A percentile compares a stretch with the other conserved stretches of the same genome.
Evolutionary conservation across 345 rosid genomes (phyloP).

Genomic region (Pugionium cornutum): DNA sequence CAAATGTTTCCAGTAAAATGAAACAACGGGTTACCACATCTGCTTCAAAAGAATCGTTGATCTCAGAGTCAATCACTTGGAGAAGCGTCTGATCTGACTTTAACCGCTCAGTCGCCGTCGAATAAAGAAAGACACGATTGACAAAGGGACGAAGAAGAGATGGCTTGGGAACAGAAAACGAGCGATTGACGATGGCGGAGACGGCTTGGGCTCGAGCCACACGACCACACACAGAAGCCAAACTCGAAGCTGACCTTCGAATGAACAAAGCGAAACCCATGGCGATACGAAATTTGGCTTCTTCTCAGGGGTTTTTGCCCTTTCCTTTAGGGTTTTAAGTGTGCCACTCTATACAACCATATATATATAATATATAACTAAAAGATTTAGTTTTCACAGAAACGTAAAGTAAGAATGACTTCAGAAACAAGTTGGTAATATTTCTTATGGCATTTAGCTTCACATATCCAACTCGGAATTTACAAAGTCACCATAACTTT

Average conservation of each 20-base stretch:
- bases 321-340: slow-evolving; percentile 12
- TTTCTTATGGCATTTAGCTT: neutral
- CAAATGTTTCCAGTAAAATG: neutral
- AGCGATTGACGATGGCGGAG: slow-evolving; percentile 41
- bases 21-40: slow-evolving; percentile 40
- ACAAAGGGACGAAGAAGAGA: slow-evolving; percentile 34
- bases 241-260: slow-evolving; percentile 38
- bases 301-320: neutral
- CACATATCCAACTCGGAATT: slow-evolving; percentile 11
- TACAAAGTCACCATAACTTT: slow-evolving; percentile 12
- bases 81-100: slow-evolving; percentile 58
- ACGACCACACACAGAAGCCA: slow-evolving; percentile 39
- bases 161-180: slow-evolving; percentile 27
- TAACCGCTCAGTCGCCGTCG: slow-evolving; percentile 43
- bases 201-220: slow-evolving; percentile 43
- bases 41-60: slow-evolving; percentile 53
- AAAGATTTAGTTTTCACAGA: no score
- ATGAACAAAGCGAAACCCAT: slow-evolving; percentile 34
- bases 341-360: no score
- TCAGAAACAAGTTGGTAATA: no score
- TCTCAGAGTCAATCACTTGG: slow-evolving; percentile 63
- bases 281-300: slow-evolving; percentile 13
- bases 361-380: no score
- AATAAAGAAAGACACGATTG: slow-evolving; percentile 35
- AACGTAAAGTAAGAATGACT: no score